phyloP scores from a whole-genome alignment of 306 rosid genomes.

The Cucumis hystrix region DNA sequence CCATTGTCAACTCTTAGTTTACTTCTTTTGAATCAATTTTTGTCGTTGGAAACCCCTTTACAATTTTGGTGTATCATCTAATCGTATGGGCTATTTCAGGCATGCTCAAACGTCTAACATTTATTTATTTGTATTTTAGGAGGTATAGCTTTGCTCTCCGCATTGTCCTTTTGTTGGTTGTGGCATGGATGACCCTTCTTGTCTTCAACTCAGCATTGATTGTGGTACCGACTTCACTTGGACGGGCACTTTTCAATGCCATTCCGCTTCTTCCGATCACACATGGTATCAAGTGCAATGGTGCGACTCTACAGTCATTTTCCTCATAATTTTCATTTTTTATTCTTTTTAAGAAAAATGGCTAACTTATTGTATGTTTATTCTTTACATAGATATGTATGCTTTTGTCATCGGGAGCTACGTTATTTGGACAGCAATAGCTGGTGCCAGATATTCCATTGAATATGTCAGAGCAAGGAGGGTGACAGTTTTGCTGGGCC shows the following conservation, averaged over 20 bases:
- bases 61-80: background rate
- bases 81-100: background rate
- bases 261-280: slow-evolving; percentile 94
- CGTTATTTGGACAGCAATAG: slow-evolving; percentile 84
- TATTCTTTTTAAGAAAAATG: background rate
- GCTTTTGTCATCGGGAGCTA: slow-evolving; percentile 96
- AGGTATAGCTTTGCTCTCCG: slow-evolving; percentile 86
- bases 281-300: slow-evolving; percentile 96
- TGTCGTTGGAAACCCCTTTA: background rate
- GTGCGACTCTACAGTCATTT: slow-evolving; percentile 30
- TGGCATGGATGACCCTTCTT: slow-evolving; percentile 98
- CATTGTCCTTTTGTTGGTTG: slow-evolving; percentile 77
- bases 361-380: slow-evolving; percentile 5
- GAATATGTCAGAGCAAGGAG: slow-evolving; percentile 68
- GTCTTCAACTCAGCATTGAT: slow-evolving; percentile 83
- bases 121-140: slow-evolving; percentile 11
- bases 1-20: background rate
- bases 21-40: background rate
- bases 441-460: slow-evolving; percentile 79
- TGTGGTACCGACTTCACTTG: slow-evolving; percentile 85
- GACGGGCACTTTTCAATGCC: slow-evolving; percentile 73
- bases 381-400: slow-evolving; percentile 52
- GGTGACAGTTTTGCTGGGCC: slow-evolving; percentile 49
- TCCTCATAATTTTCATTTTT: background rate
- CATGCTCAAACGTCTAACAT: background rate